A percentile compares a stretch with the other conserved stretches of the same genome.
Conservation (phyloP, 768 basidiomycete genomes). For the Dendrothele bispora region DNA sequence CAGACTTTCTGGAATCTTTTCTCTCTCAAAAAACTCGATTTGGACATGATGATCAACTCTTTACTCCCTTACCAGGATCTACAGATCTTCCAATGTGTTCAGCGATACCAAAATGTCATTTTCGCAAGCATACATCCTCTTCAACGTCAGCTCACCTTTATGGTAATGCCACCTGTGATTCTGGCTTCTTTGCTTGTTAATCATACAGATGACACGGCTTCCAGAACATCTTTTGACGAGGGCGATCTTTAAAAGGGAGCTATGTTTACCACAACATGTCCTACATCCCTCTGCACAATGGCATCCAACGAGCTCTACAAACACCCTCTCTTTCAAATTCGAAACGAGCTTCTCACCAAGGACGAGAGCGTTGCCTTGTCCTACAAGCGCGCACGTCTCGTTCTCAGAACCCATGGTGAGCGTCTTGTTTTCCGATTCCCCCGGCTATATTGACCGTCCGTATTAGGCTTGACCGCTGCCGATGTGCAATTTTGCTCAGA, state of each 20-base stretch:
- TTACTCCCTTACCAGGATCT: no score
- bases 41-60: no score
- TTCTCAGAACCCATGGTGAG: conserved; percentile 50
- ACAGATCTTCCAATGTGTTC: no score
- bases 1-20: not conserved
- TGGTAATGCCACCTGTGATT: not conserved
- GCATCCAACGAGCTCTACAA: conserved; percentile 32
- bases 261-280: no score
- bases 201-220: not conserved
- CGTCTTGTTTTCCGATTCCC: conserved; percentile 3
- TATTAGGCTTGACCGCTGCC: conserved; percentile 38
- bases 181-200: not conserved
- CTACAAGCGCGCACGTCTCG: conserved; percentile 48
- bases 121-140: conserved; percentile 25
- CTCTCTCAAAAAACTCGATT: no score
- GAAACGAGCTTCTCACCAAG: conserved; percentile 41
- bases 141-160: conserved; percentile 9
- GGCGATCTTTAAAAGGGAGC: not conserved
- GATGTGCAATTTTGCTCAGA: conserved; percentile 51
- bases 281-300: conserved; percentile 24
- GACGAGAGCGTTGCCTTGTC: conserved; percentile 50
- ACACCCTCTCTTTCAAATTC: conserved; percentile 47
- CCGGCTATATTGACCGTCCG: no score
- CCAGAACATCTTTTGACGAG: not conserved
- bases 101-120: no score